Base-by-base conservation (phyloP, 441 rosid genomes). In the Adansonia rubrostipa region DNA sequence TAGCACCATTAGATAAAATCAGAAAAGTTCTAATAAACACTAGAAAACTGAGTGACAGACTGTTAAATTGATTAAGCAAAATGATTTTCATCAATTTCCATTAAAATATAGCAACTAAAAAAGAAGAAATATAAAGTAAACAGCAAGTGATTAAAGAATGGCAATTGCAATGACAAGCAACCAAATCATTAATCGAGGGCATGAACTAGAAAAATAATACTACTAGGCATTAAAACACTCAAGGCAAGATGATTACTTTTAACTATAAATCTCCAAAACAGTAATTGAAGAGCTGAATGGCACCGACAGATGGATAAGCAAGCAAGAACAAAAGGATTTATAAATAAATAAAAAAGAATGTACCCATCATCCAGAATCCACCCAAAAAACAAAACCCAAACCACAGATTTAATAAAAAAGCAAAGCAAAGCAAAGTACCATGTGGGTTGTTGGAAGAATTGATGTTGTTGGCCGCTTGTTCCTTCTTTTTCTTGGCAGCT, bases 401-500 rank as follows among this genome's bases (percentile, higher is more conserved):
- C 53, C 62, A 73, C 10, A 24, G 11, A 15, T 3, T 61, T 13
- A n/a, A 9, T 62, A 77, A 72, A 45, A 62, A 61, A 61, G 40
- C 54, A 61, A 61, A 62, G 65, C 44, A 40, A 40, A 40, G 17
- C 47, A 54, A 56, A 70, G 54, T 71, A 86, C 88, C 89, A 64
- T 71, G 81, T 70, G 83, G 47, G 76, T 73, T 57, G 67, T 72
- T 78, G 79, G 77, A 47, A 15, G 61, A 53, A 42, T 15, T 33
- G 74, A 0, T 75, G 74, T 0, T 77, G 78, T 70, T 56, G 71
- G 89, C 72, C 68, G 79, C 90, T 36, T 71, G 80, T 51, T 82
- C 88, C 92, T 86, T 91, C 94, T 87, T 91, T 84, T 92, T 95
- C 97, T 83, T 92, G 84, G 93, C 91, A 62, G 97, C 95, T 82